A percentile compares a stretch with the other conserved stretches of the same genome.
Conservation (phyloP, 495 filamentous ascomycete genomes). For the Neurospora tetrasperma region DNA sequence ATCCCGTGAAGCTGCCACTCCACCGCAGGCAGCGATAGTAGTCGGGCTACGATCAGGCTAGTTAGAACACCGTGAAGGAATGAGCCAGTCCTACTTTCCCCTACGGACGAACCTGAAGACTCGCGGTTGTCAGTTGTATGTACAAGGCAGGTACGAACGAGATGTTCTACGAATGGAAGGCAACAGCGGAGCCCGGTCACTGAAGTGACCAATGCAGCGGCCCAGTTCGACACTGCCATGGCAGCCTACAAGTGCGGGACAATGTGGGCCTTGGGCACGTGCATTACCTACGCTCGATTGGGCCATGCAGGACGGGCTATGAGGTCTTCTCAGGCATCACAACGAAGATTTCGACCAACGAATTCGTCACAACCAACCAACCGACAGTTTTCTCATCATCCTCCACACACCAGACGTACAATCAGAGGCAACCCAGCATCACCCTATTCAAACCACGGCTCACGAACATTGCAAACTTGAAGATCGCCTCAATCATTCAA, state of each 20-base stretch:
- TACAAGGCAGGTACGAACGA: not conserved
- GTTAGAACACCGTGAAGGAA: not conserved
- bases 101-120: not conserved
- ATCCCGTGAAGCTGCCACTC: not conserved
- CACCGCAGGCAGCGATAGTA: not conserved
- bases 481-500: not conserved
- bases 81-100: not conserved
- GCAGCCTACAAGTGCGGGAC: not conserved
- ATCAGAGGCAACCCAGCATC: not conserved
- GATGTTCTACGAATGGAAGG: not conserved
- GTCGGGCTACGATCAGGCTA: not conserved
- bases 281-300: not conserved
- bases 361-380: not conserved
- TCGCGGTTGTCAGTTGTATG: not conserved
- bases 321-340: not conserved
- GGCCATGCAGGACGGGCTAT: too few relatives aligned
- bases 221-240: not conserved
- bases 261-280: not conserved
- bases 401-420: not conserved
- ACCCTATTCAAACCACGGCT: not conserved
- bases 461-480: not conserved
- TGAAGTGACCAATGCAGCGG: not conserved
- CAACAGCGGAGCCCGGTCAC: not conserved
- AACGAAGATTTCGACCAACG: not conserved
- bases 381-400: not conserved